These are phyloP conservation scores for Pichia sp. DNA, from an alignment of 1,139 yeast species.

Conservation along the genomic window DNA sequence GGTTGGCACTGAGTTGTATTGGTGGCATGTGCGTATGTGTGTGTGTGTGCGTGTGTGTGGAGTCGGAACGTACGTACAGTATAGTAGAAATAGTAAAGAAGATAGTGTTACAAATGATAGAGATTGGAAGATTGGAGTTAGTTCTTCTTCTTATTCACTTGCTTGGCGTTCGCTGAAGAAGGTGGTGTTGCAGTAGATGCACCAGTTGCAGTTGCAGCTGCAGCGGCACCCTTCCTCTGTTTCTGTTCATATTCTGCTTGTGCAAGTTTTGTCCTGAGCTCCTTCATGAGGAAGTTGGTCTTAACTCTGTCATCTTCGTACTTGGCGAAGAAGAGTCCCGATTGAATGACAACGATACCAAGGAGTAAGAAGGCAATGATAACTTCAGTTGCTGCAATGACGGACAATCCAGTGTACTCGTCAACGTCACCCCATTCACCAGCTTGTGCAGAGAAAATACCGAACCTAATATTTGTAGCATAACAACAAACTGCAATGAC, in stretches of 20 bases:
- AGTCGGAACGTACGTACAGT: too few species aligned
- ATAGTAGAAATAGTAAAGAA: too few species aligned
- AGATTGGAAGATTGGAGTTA: too few species aligned
- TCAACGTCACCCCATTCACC: conserved; percentile 95
- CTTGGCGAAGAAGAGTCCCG: conserved; percentile 85
- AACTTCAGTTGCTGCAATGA: conserved; percentile 83
- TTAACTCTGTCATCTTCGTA: conserved; percentile 60
- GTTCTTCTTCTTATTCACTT: too few species aligned
- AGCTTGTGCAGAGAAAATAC: conserved; percentile 58
- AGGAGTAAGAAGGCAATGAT: conserved; percentile 63
- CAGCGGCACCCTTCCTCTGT: too few species aligned
- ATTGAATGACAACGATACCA: conserved; percentile 79
- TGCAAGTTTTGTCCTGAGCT: conserved; percentile 27
- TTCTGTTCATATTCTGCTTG: conserved; percentile 22
- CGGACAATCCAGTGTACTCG: conserved; percentile 77
- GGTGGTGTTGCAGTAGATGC: too few species aligned
- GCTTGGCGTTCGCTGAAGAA: too few species aligned
- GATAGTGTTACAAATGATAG: too few species aligned
- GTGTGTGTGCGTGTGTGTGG: too few species aligned
- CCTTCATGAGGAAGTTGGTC: conserved; percentile 35
- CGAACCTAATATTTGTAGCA: conserved; percentile 79
- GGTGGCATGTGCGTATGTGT: too few species aligned
- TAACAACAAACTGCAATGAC: conserved; percentile 72
- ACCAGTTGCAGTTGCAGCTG: too few species aligned
- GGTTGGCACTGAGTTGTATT: too few species aligned